phyloP scores from a whole-genome alignment of 2,329 filamentous ascomycete genomes.

The Ophiocordyceps camponoti-floridani region DNA sequence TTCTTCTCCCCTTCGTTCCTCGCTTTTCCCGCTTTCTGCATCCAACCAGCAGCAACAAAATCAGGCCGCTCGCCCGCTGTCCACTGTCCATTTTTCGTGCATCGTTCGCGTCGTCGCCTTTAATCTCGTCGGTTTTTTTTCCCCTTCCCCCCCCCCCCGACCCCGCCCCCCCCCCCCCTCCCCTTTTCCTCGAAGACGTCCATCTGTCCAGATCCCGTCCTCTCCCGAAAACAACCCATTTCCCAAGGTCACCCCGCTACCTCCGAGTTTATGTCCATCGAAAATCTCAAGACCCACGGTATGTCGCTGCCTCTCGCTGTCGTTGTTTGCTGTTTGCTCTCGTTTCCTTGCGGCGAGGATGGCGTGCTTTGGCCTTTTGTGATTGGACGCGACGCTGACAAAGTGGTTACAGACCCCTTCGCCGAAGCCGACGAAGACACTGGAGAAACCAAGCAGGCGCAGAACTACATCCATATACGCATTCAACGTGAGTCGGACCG shows the following conservation, averaged over 20 bases:
- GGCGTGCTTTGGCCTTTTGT: too few species aligned
- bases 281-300: conserved; percentile 97
- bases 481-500: conserved; percentile 68
- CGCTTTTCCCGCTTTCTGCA: neutral
- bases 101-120: neutral
- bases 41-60: neutral
- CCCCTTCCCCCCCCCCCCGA: conserved; percentile 6
- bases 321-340: neutral
- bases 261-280: conserved; percentile 95
- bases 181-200: conserved; percentile 25
- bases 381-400: neutral
- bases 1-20: neutral
- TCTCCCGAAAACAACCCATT: conserved; percentile 26
- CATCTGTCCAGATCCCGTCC: conserved; percentile 7
- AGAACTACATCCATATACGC: conserved; percentile 98
- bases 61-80: neutral
- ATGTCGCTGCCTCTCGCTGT: conserved; percentile 5
- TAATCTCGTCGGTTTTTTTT: neutral
- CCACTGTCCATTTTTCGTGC: neutral
- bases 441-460: conserved; percentile 84
- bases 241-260: conserved; percentile 38
- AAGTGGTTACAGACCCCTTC: conserved; percentile 68
- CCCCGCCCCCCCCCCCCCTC: conserved; percentile 9
- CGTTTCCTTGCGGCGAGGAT: too few species aligned
- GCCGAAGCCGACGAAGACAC: conserved; percentile 99